phyloP scores from a whole-genome alignment of 306 rosid species.

The Pyrus bretschneideri region DNA sequence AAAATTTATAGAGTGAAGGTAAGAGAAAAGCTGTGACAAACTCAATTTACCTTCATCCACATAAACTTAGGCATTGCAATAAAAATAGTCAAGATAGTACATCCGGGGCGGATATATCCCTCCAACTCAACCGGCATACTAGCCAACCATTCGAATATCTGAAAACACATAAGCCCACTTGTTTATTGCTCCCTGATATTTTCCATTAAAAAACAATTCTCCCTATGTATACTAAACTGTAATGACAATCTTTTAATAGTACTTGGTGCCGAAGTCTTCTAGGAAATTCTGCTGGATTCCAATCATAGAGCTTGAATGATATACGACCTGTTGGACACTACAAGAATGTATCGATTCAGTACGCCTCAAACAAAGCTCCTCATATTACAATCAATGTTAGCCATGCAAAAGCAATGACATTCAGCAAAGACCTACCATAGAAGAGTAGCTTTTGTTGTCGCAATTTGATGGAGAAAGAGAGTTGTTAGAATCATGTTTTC shows the following conservation, averaged over 20 bases:
- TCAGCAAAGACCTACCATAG: conserved; percentile 54
- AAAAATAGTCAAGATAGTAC: conserved; percentile 78
- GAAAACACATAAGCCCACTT: conserved; percentile 24
- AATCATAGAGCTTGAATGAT: conserved; percentile 96
- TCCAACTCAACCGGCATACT: conserved; percentile 97
- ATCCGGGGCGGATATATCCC: conserved; percentile 99
- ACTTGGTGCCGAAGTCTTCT: conserved; percentile 99
- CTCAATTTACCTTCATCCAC: conserved; percentile 74
- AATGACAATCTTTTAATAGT: conserved; percentile 53
- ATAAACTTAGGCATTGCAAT: conserved; percentile 81
- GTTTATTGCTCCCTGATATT: conserved; percentile 34
- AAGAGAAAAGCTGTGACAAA: neutral
- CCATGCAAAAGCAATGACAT: conserved; percentile 1
- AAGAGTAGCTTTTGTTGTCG: conserved; percentile 71
- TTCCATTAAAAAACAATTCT: conserved; percentile 12
- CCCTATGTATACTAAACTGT: conserved; percentile 64
- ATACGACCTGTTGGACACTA: conserved; percentile 98
- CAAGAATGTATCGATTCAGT: conserved; percentile 44
- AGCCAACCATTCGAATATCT: conserved; percentile 97
- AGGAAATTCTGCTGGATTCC: conserved; percentile 99
- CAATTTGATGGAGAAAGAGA: conserved; percentile 48
- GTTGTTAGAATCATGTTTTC: conserved; percentile 47
- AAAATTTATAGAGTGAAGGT: neutral
- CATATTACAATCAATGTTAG: neutral
- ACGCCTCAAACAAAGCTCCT: conserved; percentile 1